Evolutionary conservation across 805 yeast genomes (phyloP).

Genomic region (Crinitomyces ghanaensis): DNA sequence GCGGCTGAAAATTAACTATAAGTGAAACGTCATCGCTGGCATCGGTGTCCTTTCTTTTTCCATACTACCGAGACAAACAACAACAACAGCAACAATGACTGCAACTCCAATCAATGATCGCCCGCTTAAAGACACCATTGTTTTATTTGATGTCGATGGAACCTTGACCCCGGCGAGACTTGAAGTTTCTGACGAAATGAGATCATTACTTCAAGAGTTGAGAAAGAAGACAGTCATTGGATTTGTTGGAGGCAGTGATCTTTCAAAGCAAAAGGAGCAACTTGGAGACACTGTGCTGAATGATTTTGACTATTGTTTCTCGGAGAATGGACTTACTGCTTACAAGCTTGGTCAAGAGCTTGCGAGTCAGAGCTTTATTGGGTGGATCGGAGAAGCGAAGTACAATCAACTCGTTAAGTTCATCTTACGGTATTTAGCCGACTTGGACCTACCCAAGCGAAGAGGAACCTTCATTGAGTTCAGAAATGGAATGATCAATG

Average conservation of each 20-base stretch:
- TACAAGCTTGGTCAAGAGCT: conserved; percentile 81
- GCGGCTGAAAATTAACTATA: too few species aligned
- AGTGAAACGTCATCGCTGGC: too few species aligned
- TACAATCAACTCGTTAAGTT: conserved; percentile 83
- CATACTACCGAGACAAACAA: too few species aligned
- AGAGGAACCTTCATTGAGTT: conserved; percentile 98
- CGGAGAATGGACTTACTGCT: conserved; percentile 97
- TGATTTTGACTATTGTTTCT: conserved; percentile 89
- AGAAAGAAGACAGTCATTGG: conserved; percentile 93
- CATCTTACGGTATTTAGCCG: conserved; percentile 72
- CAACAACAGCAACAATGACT: conserved; percentile 6
- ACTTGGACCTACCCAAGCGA: conserved; percentile 86
- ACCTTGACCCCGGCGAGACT: conserved; percentile 97
- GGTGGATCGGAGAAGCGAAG: conserved; percentile 91
- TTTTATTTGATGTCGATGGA: conserved; percentile 96
- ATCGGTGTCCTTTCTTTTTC: too few species aligned
- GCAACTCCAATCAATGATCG: conserved; percentile 61
- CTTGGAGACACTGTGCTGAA: conserved; percentile 66
- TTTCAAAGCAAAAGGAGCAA: conserved; percentile 91
- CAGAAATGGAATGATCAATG: conserved; percentile 98
- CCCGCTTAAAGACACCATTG: conserved; percentile 62
- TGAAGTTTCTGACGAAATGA: conserved; percentile 53
- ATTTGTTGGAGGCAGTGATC: conserved; percentile 95
- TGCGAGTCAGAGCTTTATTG: conserved; percentile 87
- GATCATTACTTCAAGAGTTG: conserved; percentile 52